Conservation (phyloP, 176 grass and related monocot species). For the Carex parvula region DNA sequence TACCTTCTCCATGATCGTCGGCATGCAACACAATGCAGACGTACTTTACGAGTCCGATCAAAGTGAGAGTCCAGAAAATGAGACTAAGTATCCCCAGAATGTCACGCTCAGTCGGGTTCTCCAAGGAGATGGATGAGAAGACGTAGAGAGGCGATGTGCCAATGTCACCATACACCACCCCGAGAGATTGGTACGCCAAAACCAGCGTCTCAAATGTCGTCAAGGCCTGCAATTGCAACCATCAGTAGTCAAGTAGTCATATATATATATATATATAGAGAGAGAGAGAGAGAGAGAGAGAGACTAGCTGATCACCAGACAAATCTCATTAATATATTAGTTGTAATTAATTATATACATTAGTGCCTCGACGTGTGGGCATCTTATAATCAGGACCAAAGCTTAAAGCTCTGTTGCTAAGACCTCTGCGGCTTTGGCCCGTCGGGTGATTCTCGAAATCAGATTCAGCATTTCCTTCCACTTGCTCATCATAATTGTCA, state of each 20-base stretch:
- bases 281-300: no score
- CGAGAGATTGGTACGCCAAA: conserved; percentile 64
- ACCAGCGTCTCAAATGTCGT: conserved; percentile 34
- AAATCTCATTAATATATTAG: neutral
- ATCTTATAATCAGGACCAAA: conserved; percentile 55
- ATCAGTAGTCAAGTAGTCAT: neutral
- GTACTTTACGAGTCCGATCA: conserved; percentile 62
- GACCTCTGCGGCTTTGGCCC: neutral
- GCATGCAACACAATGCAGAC: conserved; percentile 57
- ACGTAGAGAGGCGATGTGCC: conserved; percentile 71
- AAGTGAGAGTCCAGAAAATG: conserved; percentile 67
- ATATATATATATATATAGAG: neutral
- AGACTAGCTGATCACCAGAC: no score
- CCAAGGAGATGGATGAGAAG: conserved; percentile 52
- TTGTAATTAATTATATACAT: neutral
- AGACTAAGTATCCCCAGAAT: conserved; percentile 59
- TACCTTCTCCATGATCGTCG: conserved; percentile 79
- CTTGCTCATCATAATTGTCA: neutral
- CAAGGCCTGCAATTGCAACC: conserved; percentile 32
- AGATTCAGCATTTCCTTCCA: neutral
- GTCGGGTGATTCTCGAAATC: neutral
- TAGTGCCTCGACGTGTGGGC: conserved; percentile 37
- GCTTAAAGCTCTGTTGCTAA: conserved; percentile 27
- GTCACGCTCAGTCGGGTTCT: conserved; percentile 30
- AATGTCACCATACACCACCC: conserved; percentile 72